Percentiles rank a stretch among this genome's conserved stretches.
Evolutionary conservation across 2,329 filamentous ascomycete species (phyloP).

Genomic region (Aspergillus ustus): DNA sequence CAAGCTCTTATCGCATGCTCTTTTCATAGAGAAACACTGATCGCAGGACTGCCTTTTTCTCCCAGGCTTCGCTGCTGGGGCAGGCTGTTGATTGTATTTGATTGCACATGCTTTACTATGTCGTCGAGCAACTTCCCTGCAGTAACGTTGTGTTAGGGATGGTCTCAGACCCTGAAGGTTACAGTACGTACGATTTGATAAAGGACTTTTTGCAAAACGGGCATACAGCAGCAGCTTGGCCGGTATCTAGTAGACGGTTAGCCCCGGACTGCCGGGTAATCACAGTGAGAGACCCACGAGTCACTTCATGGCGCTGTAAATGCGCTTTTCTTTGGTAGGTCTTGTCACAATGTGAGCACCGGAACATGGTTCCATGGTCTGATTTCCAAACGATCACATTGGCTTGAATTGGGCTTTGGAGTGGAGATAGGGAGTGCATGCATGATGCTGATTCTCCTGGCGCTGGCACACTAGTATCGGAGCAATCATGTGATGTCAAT

Average conservation of each 20-base stretch:
- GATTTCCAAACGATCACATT: background rate
- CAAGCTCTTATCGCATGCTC: conserved; percentile 29
- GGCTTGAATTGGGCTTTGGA: background rate
- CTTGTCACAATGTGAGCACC: conserved; percentile 35
- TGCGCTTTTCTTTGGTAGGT: conserved; percentile 35
- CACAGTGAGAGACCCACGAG: conserved; percentile 25
- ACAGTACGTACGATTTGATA: conserved; percentile 29
- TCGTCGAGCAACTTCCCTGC: conserved; percentile 35
- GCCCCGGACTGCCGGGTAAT: background rate
- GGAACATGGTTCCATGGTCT: conserved; percentile 28
- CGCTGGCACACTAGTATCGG: background rate
- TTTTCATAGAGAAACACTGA: conserved; percentile 31
- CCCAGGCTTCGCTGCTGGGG: conserved; percentile 33
- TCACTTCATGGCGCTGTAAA: conserved; percentile 34
- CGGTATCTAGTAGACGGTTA: conserved; percentile 28
- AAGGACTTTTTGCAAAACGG: conserved; percentile 37
- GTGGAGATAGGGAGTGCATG: background rate
- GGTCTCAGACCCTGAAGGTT: background rate
- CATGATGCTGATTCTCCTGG: background rate
- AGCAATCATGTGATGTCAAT: background rate
- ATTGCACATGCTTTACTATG: conserved; percentile 36
- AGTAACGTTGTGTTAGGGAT: background rate
- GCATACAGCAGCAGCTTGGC: conserved; percentile 30
- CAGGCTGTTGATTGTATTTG: conserved; percentile 34
- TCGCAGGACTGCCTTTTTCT: conserved; percentile 38